These are phyloP conservation scores for Pseudopediastrum boryanum DNA, from an alignment of 139 green algal species.

Conservation along the genomic window DNA sequence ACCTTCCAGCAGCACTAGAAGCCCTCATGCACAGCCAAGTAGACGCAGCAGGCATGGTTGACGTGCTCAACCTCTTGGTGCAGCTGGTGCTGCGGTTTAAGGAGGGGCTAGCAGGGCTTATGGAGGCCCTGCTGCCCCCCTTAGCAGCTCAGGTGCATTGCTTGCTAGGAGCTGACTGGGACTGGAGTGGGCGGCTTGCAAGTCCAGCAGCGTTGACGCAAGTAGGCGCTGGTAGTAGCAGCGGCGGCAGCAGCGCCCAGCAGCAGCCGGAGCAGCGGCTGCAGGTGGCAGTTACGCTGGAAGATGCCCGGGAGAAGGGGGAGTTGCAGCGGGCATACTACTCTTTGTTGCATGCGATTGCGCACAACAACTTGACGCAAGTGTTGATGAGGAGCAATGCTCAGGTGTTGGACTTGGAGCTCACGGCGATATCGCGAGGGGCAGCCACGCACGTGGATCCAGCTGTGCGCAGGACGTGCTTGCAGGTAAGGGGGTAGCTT, in stretches of 20 bases:
- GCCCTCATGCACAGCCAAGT: conserved; percentile 27
- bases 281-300: conserved; percentile 49
- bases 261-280: conserved; percentile 17
- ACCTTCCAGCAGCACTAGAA: conserved; percentile 64
- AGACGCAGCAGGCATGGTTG: conserved; percentile 60
- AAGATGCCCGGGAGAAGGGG: conserved; percentile 73
- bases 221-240: background rate
- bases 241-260: conserved; percentile 10
- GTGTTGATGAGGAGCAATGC: conserved; percentile 42
- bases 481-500: conserved; percentile 50
- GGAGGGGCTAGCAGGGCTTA: conserved; percentile 51
- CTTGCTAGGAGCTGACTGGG: conserved; percentile 70
- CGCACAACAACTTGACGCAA: conserved; percentile 33
- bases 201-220: conserved; percentile 30
- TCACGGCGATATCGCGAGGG: conserved; percentile 52
- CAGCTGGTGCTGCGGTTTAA: conserved; percentile 77
- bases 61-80: conserved; percentile 72
- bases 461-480: conserved; percentile 57
- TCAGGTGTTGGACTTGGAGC: conserved; percentile 57
- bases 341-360: conserved; percentile 64
- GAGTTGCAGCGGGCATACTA: conserved; percentile 84
- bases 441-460: conserved; percentile 69
- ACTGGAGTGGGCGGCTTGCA: conserved; percentile 74
- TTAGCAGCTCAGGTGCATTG: conserved; percentile 58
- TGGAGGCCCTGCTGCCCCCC: conserved; percentile 63